phyloP scores from a whole-genome alignment of 306 rosid genomes.

The Gillenia trifoliata region DNA sequence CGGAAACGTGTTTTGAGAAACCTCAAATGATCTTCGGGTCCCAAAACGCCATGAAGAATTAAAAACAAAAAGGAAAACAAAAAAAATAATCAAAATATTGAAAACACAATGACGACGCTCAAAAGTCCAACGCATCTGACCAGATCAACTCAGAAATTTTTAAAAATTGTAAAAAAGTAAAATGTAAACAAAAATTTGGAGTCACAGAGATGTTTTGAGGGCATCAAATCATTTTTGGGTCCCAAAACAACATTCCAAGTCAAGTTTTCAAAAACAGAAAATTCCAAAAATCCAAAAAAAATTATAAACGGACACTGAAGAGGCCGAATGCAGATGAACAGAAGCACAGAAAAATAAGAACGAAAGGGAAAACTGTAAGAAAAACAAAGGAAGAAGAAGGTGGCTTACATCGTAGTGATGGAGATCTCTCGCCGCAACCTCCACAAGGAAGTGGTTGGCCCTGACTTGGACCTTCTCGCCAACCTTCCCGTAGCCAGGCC shows the following conservation, averaged over 20 bases:
- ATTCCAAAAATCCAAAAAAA: too few species aligned
- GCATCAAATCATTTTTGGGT: neutral
- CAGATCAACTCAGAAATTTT: too few species aligned
- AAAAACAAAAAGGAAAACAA: too few species aligned
- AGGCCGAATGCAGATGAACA: neutral
- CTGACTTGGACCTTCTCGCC: constrained; percentile 32
- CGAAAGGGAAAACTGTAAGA: neutral
- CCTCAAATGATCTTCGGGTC: neutral
- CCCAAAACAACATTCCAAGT: neutral
- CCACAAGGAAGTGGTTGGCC: constrained; percentile 54
- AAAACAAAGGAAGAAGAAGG: neutral
- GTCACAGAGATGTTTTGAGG: neutral
- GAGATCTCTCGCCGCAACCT: constrained; percentile 32
- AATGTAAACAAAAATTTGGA: neutral
- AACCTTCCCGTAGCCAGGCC: constrained; percentile 42
- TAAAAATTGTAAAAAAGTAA: neutral
- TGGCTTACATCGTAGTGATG: constrained; percentile 60
- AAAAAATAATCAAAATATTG: neutral
- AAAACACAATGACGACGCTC: neutral
- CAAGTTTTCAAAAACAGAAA: neutral
- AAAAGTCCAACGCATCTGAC: neutral
- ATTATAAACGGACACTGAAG: too few species aligned
- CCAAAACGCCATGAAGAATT: neutral
- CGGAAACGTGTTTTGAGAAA: neutral
- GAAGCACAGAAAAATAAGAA: neutral